Evolutionary conservation across 805 yeast species (phyloP).

Genomic region (Starmerella floricola): DNA sequence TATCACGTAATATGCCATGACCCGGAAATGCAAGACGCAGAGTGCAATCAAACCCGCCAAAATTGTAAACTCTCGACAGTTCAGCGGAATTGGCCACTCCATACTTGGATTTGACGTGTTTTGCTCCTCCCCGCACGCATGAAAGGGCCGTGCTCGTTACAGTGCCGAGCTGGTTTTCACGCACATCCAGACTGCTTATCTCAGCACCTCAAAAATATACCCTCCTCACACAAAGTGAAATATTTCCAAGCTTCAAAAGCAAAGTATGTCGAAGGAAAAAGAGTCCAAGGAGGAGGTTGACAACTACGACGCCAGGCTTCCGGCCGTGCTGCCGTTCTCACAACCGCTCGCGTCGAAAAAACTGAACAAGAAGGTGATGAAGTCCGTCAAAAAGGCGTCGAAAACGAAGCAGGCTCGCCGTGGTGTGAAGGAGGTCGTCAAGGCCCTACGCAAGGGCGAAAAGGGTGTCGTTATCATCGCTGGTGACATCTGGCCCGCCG

Average conservation of each 20-base stretch:
- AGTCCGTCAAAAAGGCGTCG: slow-evolving; percentile 94
- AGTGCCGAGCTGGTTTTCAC: background rate
- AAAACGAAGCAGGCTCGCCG: slow-evolving; percentile 96
- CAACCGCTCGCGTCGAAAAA: slow-evolving; percentile 92
- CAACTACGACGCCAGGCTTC: slow-evolving; percentile 83
- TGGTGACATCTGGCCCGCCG: slow-evolving; percentile 96
- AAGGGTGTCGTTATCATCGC: slow-evolving; percentile 94
- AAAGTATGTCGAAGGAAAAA: slow-evolving; percentile 16
- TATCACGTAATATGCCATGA: background rate
- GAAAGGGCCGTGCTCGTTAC: background rate
- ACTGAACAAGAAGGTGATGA: slow-evolving; percentile 85
- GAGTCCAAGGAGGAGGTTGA: slow-evolving; percentile 27
- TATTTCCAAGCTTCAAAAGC: background rate
- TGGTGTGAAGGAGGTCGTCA: slow-evolving; percentile 98
- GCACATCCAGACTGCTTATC: slow-evolving; percentile 1
- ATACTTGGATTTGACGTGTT: background rate
- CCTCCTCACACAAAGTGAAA: background rate
- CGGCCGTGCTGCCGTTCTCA: slow-evolving; percentile 86
- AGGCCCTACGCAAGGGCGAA: slow-evolving; percentile 94
- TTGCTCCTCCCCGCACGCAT: background rate
- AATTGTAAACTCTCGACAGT: too few relatives aligned
- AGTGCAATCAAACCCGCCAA: too few relatives aligned
- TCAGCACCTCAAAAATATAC: slow-evolving; percentile 1
- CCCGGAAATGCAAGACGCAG: background rate
- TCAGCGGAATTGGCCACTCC: background rate